Evolutionary conservation across 1,284 basidiomycete genomes (phyloP), one percentile per base, ranked within the genome.

Genomic region (Apiotrichum brassicae): DNA sequence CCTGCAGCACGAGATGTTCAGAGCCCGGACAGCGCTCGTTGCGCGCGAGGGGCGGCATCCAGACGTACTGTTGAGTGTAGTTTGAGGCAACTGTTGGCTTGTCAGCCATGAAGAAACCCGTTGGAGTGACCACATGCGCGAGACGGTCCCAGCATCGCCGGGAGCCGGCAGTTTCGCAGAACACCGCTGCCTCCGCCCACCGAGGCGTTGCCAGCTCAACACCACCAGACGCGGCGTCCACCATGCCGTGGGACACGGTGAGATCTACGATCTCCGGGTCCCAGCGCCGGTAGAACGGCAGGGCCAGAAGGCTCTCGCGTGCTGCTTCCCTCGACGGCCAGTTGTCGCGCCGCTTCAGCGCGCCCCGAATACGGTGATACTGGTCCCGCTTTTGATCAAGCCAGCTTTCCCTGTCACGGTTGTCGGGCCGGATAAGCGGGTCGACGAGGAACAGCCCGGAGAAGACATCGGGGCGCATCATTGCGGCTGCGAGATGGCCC

Each of bases 381-480:
- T 66, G 55, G 25, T 34, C 33, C 4, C 16, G 34, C 32, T 39
- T 38, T 12, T 33, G 30, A 43, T 35, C 24, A 37, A 18, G 12
- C 4, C 18, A 18, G 12, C 32, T 0, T 20, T 0, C n/a, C 14
- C 4, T 12, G 4, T 30, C 14, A 4, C 5, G 12, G 3, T 16
- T 13, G 20, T 36, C 22, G 6, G 33, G 32, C 13, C 42, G 41
- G 22, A 26, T 28, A 59, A 68, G 67, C 0, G 93, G 89, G 64
- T 97, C 92, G 22, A 93, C 72, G 14, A 93, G 77, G 36, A 90
- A 75, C 26, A 94, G 72, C 0, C 80, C 79, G 14, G 82, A 77
- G 71, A 92, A 89, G 8, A 92, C 72, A 1, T 75, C 73, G 0
- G 90, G 87, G 46, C 76, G 71, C 13, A 78, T 76, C 16, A 82